Conservation (phyloP, 192 early-diverging fungal genomes). For the Coemansia sp. region DNA sequence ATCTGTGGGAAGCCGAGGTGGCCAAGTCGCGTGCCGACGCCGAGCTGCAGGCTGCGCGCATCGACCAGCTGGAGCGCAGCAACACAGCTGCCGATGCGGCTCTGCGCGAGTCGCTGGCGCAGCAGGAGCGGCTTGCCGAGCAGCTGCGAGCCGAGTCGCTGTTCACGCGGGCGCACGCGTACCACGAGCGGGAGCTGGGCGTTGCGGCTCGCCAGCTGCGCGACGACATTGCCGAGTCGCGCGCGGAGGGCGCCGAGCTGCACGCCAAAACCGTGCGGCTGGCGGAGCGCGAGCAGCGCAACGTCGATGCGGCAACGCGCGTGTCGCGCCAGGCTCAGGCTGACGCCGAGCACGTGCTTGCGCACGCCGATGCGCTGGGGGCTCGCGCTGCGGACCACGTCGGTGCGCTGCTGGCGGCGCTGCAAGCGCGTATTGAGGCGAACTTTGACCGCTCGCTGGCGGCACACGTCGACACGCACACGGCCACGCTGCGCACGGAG, state of each 20-base stretch:
- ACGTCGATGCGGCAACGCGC: constrained; percentile 5
- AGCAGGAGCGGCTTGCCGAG: not conserved
- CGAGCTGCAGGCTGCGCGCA: constrained; percentile 5
- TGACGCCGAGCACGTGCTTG: not conserved
- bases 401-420: constrained; percentile 12
- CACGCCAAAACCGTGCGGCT: constrained; percentile 24
- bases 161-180: constrained; percentile 53
- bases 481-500: constrained; percentile 9
- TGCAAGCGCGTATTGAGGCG: constrained; percentile 29
- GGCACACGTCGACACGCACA: constrained; percentile 7
- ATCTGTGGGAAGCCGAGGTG: constrained; percentile 24
- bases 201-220: constrained; percentile 29
- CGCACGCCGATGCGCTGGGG: not conserved
- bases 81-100: not conserved
- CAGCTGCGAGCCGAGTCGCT: constrained; percentile 39
- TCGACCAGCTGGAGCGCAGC: not conserved
- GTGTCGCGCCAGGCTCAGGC: constrained; percentile 7
- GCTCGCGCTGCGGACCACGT: constrained; percentile 6
- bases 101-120: not conserved
- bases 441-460: constrained; percentile 25
- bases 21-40: not conserved
- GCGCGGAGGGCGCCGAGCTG: constrained; percentile 5
- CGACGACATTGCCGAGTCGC: constrained; percentile 2
- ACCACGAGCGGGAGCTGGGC: constrained; percentile 50
- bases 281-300: constrained; percentile 21